Conservation (phyloP, 441 rosid genomes). For the Macaranga tanarius region DNA sequence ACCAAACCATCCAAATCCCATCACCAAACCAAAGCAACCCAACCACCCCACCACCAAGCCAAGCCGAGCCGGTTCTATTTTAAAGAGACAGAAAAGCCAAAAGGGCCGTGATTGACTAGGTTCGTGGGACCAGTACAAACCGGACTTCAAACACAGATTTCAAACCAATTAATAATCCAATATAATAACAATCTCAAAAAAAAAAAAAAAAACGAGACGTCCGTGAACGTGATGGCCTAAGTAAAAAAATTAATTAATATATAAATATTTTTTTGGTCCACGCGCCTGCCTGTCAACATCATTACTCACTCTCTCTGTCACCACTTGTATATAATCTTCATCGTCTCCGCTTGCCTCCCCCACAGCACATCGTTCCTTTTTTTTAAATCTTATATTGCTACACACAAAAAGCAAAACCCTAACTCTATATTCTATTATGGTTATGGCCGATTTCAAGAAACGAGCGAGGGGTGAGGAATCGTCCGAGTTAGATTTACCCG, state of each 20-base stretch:
- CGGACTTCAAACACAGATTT: slow-evolving; percentile 43
- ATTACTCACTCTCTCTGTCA: slow-evolving; percentile 25
- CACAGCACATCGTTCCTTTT: slow-evolving; percentile 24
- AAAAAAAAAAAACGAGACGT: slow-evolving; percentile 28
- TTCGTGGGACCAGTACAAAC: slow-evolving; percentile 37
- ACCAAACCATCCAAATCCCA: background rate
- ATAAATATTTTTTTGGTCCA: slow-evolving; percentile 29
- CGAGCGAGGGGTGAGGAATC: slow-evolving; percentile 42
- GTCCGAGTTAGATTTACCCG: slow-evolving; percentile 34
- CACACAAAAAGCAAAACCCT: background rate
- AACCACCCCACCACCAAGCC: slow-evolving; percentile 14
- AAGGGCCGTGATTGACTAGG: slow-evolving; percentile 56
- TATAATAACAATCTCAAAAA: too few species aligned
- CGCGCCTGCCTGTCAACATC: slow-evolving; percentile 37
- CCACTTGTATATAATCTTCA: slow-evolving; percentile 38
- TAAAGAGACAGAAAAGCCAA: slow-evolving; percentile 2
- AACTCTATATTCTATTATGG: background rate
- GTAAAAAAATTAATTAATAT: background rate
- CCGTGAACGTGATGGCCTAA: slow-evolving; percentile 55
- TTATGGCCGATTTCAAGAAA: slow-evolving; percentile 50
- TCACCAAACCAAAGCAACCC: background rate
- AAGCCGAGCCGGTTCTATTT: slow-evolving; percentile 19
- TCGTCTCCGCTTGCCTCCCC: slow-evolving; percentile 25
- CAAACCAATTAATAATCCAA: slow-evolving; percentile 35
- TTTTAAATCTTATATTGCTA: background rate